A percentile compares a stretch with the other conserved stretches of the same genome.
Conservation (phyloP, 2,329 filamentous ascomycete genomes). For the Botryotinia calthae region DNA sequence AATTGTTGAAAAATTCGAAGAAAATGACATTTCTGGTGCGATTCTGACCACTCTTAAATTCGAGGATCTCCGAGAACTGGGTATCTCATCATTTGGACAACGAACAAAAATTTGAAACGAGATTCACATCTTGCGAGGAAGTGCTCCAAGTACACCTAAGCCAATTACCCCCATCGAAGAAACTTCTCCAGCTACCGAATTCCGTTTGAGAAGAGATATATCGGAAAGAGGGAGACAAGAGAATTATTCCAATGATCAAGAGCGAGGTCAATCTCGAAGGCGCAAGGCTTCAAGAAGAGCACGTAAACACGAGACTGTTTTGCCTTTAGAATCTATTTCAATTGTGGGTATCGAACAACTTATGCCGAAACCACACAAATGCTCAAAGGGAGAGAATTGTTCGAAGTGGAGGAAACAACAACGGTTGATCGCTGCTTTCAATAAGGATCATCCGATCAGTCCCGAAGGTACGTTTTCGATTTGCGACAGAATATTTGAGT, state of each 20-base stretch:
- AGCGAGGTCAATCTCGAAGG: constrained; percentile 24
- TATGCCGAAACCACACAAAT: constrained; percentile 78
- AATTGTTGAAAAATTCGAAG: constrained; percentile 79
- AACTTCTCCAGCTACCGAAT: constrained; percentile 40
- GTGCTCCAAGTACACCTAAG: constrained; percentile 49
- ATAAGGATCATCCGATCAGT: constrained; percentile 69
- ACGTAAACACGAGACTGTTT: constrained; percentile 57
- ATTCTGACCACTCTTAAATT: constrained; percentile 90
- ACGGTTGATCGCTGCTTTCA: constrained; percentile 70
- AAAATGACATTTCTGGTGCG: constrained; percentile 87
- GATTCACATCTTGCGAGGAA: constrained; percentile 66
- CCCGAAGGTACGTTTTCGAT: constrained; percentile 34
- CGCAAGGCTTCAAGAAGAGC: constrained; percentile 34
- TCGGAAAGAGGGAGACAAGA: constrained; percentile 25
- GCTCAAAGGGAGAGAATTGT: constrained; percentile 83
- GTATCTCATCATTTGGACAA: constrained; percentile 78
- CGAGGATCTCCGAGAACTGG: constrained; percentile 79
- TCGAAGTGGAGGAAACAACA: constrained; percentile 80
- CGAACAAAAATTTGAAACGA: constrained; percentile 77
- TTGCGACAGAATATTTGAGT: neutral
- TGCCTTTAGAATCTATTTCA: constrained; percentile 79
- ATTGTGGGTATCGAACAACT: constrained; percentile 91
- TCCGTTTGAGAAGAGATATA: constrained; percentile 26
- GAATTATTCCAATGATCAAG: constrained; percentile 33
- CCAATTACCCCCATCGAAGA: constrained; percentile 62